phyloP scores from a whole-genome alignment of 148 eudicot genomes.

The Silene uniflora region DNA sequence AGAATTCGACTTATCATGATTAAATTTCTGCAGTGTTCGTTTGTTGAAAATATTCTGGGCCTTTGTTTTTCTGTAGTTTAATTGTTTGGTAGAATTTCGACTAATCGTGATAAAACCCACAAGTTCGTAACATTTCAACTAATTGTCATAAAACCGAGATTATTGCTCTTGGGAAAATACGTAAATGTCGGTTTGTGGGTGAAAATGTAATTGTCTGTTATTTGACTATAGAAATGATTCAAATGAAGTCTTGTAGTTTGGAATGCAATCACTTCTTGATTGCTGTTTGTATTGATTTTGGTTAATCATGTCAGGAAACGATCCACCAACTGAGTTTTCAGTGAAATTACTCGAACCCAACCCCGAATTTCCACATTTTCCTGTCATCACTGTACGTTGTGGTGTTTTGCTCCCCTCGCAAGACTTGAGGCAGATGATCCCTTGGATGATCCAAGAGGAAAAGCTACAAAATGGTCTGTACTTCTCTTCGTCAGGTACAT shows the following conservation, averaged over 20 bases:
- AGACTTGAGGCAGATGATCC: conserved; percentile 1
- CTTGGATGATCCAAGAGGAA: not conserved
- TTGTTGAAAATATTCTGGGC: no score
- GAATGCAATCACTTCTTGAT: not conserved
- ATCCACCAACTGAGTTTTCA: not conserved
- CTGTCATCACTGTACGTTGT: not conserved
- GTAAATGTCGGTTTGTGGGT: not conserved
- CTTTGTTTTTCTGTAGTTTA: no score
- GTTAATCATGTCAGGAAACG: not conserved
- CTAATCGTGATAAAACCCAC: no score
- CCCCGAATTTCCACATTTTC: not conserved
- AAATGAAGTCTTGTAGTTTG: no score
- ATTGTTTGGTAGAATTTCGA: no score
- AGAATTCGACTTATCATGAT: no score
- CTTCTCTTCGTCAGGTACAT: not conserved
- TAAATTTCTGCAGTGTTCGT: no score
- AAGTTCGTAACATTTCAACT: no score
- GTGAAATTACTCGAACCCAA: not conserved
- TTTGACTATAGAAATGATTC: no score
- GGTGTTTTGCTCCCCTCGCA: not conserved
- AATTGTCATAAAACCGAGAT: no score
- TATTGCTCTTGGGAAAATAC: not conserved
- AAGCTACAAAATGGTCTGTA: not conserved
- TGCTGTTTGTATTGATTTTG: not conserved
- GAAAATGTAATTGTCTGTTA: no score